Evolutionary conservation across 179 eudicot species (phyloP).

Genomic region (Beta lomatogona): DNA sequence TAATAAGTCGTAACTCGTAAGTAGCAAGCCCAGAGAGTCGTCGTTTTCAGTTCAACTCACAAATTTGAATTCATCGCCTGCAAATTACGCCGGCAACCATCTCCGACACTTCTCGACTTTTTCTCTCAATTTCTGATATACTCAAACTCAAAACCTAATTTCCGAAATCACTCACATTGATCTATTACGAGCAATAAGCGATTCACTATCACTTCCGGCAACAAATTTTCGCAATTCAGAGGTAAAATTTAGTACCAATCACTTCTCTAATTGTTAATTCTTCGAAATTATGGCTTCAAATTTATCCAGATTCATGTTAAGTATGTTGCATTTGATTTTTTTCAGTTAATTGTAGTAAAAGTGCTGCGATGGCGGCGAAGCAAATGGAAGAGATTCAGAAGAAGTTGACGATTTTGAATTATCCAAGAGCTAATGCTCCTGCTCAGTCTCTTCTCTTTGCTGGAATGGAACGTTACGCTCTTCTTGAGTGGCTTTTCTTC

Average conservation of each 20-base stretch:
- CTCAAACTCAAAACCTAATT: not conserved
- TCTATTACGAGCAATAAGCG: not conserved
- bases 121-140: not conserved
- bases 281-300: not conserved
- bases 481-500: constrained; percentile 98
- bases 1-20: not conserved
- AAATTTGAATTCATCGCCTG: constrained; percentile 4
- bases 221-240: not conserved
- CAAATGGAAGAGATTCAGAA: constrained; percentile 95
- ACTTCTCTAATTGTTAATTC: not conserved
- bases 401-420: constrained; percentile 71
- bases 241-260: not conserved
- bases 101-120: not conserved
- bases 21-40: not conserved
- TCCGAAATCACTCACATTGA: not conserved
- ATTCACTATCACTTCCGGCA: not conserved
- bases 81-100: not conserved
- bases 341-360: not conserved
- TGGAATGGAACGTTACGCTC: constrained; percentile 98
- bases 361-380: constrained; percentile 61
- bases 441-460: constrained; percentile 97
- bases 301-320: not conserved
- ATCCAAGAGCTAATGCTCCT: constrained; percentile 86
- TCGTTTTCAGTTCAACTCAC: not conserved
- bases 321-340: not conserved